phyloP scores from a whole-genome alignment of 768 basidiomycete species.

The Suillus clintonianus region DNA sequence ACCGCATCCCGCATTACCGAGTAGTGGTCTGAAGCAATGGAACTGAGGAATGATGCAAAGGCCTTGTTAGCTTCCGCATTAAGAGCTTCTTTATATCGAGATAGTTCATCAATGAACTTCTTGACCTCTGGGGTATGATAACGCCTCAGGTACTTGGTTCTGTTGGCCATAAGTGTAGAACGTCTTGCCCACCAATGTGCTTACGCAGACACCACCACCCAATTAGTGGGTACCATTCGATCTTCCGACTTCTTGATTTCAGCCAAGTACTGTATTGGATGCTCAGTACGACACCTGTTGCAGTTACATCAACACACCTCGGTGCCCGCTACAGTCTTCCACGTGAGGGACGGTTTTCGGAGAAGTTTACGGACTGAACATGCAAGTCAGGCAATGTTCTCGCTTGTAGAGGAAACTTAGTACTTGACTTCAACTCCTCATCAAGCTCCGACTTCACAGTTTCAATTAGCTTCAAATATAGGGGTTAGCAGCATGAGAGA shows the following conservation, averaged over 20 bases:
- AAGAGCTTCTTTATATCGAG: slow-evolving; percentile 74
- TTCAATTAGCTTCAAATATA: slow-evolving; percentile 56
- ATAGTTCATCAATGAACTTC: slow-evolving; percentile 65
- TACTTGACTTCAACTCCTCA: slow-evolving; percentile 72
- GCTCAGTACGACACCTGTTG: neutral
- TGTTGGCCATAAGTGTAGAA: slow-evolving; percentile 27
- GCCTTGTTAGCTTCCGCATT: slow-evolving; percentile 66
- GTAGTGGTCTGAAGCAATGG: slow-evolving; percentile 72
- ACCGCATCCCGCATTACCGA: slow-evolving; percentile 71
- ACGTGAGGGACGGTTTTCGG: slow-evolving; percentile 73
- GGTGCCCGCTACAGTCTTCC: slow-evolving; percentile 62
- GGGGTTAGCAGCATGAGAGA: slow-evolving; percentile 1
- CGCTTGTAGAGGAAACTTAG: slow-evolving; percentile 11
- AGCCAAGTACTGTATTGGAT: slow-evolving; percentile 62
- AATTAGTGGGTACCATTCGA: slow-evolving; percentile 47
- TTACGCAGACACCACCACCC: slow-evolving; percentile 71
- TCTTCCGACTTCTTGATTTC: slow-evolving; percentile 69
- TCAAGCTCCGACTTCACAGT: slow-evolving; percentile 69
- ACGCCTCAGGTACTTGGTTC: slow-evolving; percentile 71
- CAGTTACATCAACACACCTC: slow-evolving; percentile 52
- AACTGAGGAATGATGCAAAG: slow-evolving; percentile 65
- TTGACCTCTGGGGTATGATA: slow-evolving; percentile 75
- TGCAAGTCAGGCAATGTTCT: slow-evolving; percentile 3
- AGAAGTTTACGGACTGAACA: slow-evolving; percentile 67
- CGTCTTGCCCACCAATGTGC: neutral